These are phyloP conservation scores for Fraxinus angustifolia DNA, from an alignment of 305 asterid species.

Conservation along the genomic window DNA sequence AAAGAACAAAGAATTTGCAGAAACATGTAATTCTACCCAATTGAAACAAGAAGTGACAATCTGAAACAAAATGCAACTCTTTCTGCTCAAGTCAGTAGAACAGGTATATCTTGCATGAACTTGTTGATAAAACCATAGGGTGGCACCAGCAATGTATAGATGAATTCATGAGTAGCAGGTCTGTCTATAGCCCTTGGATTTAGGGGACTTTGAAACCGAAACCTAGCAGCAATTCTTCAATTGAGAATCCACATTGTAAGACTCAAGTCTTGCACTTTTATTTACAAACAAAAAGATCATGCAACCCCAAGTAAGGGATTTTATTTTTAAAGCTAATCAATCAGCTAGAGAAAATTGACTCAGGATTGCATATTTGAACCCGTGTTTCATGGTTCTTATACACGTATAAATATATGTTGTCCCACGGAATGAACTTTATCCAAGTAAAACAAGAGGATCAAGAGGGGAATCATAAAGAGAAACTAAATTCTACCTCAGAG, in stretches of 20 bases:
- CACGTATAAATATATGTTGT: neutral
- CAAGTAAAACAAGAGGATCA: neutral
- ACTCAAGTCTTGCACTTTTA: neutral
- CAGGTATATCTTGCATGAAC: neutral
- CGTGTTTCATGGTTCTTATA: neutral
- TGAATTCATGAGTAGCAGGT: neutral
- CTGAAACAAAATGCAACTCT: neutral
- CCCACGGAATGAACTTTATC: neutral
- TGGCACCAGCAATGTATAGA: neutral
- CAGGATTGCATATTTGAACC: neutral
- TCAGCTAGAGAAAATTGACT: neutral
- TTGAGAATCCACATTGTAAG: neutral
- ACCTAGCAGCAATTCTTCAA: neutral
- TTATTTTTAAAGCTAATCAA: neutral
- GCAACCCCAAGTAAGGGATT: neutral
- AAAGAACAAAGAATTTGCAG: neutral
- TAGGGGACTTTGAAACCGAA: neutral
- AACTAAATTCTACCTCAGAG: slow-evolving; percentile 57
- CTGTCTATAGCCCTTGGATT: neutral
- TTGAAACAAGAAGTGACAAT: neutral
- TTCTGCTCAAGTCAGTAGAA: neutral
- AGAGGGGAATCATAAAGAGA: neutral
- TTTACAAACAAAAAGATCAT: neutral
- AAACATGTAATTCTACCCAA: neutral
- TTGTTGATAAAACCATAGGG: neutral